Base-by-base conservation (phyloP, 495 filamentous ascomycete genomes). In the Neurospora sp. region DNA sequence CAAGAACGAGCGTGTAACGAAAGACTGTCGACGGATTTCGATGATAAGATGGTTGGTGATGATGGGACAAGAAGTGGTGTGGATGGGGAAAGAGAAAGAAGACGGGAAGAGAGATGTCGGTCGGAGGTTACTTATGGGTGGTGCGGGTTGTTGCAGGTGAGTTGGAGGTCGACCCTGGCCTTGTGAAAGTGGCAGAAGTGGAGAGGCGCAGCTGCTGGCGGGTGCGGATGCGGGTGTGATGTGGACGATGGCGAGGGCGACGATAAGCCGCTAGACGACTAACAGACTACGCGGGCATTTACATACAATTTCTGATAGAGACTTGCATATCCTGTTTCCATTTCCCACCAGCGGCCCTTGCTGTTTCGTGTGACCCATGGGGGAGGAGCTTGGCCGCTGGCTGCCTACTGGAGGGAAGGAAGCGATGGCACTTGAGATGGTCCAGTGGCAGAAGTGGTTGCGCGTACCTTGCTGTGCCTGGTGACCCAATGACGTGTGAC, bases 401-500 rank as follows among this genome's bases (percentile, higher is more conserved):
- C 27, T 61, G 53, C 53, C 53, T 61, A 35, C 53, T 61, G 53
- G 53, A 65, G 53, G 12, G 53, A 31, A 61, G 35, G 53, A 61
- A 61, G 53, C 53, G 53, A 61, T 61, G 53, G 53, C 53, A 61
- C 46, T 61, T 22, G 20, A 16, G 16, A 61, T 35, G 53, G 53
- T 61, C 53, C 27, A 35, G 53, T 65, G 53, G 53, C 53, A 65
- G 53, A 65, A 65, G 53, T 31, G 53, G 27, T 65, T 65, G 53
- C 53, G 53, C 53, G 53, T 65, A 65, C 53, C 68, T 35, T 69
- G 59, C 69, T 44, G 42, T 69, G 65, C 74, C 74, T 76, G 69
- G 68, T 48, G 42, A 69, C 68, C 72, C 70, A 72, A 76, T 76
- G 74, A 76, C 74, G 74, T 73, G 53, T 65, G 53, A 65, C 53